Conservation (phyloP, 2,329 filamentous ascomycete species). For the Fusarium luffae region DNA sequence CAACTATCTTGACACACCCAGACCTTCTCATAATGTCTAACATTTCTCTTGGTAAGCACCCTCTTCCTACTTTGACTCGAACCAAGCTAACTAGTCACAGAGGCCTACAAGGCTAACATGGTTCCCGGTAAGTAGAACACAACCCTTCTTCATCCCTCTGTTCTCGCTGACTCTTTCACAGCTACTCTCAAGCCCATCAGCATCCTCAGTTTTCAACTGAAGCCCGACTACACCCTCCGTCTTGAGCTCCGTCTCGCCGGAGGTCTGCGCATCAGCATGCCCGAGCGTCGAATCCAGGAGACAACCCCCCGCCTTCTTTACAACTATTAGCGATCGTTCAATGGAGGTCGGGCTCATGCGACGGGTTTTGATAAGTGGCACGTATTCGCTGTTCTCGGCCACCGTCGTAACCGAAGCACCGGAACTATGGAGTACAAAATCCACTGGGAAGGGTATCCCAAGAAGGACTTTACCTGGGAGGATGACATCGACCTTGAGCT, state of each 20-base stretch:
- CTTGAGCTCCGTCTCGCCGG: neutral
- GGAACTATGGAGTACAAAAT: neutral
- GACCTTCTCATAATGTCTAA: neutral
- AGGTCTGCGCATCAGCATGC: neutral
- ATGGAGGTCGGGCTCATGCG: neutral
- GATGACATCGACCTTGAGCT: fast-evolving
- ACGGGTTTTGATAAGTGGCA: neutral
- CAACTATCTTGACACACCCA: neutral
- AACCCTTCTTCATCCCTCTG: fast-evolving
- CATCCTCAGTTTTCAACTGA: neutral
- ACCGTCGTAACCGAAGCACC: fast-evolving
- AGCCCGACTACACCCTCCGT: neutral
- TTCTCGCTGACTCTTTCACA: neutral
- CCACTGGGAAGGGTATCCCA: neutral
- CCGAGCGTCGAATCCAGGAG: neutral
- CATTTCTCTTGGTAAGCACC: neutral
- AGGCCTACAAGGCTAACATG: neutral
- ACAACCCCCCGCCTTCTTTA: fast-evolving
- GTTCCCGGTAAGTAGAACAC: neutral
- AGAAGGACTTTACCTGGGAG: neutral
- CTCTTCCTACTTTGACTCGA: neutral
- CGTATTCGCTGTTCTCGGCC: fast-evolving
- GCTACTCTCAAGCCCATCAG: neutral
- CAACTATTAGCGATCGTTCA: neutral
- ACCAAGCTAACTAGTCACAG: neutral